Conservation (phyloP, 495 filamentous ascomycete species). For the Aspergillus cavernicola region DNA sequence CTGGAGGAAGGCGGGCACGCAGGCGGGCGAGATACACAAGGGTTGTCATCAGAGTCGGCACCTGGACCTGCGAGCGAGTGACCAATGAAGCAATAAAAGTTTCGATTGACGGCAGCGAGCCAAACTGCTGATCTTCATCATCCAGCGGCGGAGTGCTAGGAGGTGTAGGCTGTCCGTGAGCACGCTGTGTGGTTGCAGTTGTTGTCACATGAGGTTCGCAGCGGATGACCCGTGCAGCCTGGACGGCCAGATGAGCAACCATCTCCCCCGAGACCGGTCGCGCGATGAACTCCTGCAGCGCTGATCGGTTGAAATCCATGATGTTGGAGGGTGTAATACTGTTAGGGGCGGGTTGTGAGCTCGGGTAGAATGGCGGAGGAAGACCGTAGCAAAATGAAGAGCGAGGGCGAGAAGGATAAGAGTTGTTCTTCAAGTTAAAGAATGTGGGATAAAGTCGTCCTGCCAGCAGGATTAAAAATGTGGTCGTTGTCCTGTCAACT, state of each 20-base stretch:
- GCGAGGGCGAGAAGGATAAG: slow-evolving; percentile 10
- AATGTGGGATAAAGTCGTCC: slow-evolving; percentile 28
- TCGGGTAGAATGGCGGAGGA: slow-evolving; percentile 1
- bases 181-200: slow-evolving; percentile 10
- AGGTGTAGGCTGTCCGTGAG: slow-evolving; percentile 61
- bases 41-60: slow-evolving; percentile 93
- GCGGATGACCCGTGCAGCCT: slow-evolving; percentile 83
- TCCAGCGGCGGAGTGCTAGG: slow-evolving; percentile 63
- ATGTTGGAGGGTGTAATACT: slow-evolving; percentile 6
- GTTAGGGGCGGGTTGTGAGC: not conserved
- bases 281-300: slow-evolving; percentile 86
- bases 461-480: slow-evolving; percentile 40
- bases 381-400: slow-evolving; percentile 7
- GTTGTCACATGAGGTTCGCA: slow-evolving; percentile 62
- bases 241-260: slow-evolving; percentile 78
- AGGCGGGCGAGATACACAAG: slow-evolving; percentile 89
- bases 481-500: slow-evolving; percentile 46
- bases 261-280: slow-evolving; percentile 76
- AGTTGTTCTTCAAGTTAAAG: slow-evolving; percentile 26
- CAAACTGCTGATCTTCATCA: slow-evolving; percentile 30
- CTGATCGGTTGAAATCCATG: slow-evolving; percentile 63
- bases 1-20: slow-evolving; percentile 77
- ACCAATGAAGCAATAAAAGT: slow-evolving; percentile 89
- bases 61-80: slow-evolving; percentile 90
- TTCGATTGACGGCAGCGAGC: slow-evolving; percentile 72